Percentiles rank a stretch among this genome's conserved stretches.
These are phyloP conservation scores for Dendrocalamus latiflorus DNA, from an alignment of 202 grass and related monocot species.

Conservation along the genomic window DNA sequence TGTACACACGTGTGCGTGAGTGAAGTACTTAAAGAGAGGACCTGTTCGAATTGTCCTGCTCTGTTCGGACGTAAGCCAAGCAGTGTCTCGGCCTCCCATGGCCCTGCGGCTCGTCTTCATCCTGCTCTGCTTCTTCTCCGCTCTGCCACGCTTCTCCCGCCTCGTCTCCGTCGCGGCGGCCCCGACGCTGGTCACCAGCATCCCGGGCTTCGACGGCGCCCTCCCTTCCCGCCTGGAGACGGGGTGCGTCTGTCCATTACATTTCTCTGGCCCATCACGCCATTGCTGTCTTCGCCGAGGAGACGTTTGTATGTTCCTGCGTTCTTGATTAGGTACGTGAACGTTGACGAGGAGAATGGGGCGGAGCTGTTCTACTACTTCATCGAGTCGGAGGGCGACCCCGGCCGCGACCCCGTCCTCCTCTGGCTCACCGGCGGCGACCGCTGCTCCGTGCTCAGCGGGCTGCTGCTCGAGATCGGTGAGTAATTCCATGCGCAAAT, in stretches of 20 bases:
- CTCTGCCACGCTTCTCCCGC: neutral
- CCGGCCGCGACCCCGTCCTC: neutral
- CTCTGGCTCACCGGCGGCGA: conserved; percentile 27
- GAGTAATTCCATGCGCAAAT: neutral
- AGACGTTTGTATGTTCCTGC: no score
- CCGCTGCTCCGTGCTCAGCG: conserved; percentile 24
- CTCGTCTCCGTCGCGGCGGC: neutral
- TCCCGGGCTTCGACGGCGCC: neutral
- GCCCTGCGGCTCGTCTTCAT: neutral
- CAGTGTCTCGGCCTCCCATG: neutral
- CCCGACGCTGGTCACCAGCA: neutral
- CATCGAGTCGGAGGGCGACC: conserved; percentile 19
- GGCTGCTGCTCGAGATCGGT: conserved; percentile 27
- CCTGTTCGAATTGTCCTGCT: no score
- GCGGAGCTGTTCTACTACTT: conserved; percentile 12
- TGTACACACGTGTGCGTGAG: no score
- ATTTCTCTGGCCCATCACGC: no score
- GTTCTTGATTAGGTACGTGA: neutral
- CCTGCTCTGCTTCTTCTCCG: neutral
- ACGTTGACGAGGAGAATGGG: conserved; percentile 26
- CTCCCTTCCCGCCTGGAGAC: neutral
- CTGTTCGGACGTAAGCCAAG: no score
- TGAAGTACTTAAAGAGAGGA: no score
- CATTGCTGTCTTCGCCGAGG: no score
- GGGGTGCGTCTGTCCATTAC: neutral